Evolutionary conservation across 306 rosid species (phyloP).

Genomic region (Vigna hirtella): DNA sequence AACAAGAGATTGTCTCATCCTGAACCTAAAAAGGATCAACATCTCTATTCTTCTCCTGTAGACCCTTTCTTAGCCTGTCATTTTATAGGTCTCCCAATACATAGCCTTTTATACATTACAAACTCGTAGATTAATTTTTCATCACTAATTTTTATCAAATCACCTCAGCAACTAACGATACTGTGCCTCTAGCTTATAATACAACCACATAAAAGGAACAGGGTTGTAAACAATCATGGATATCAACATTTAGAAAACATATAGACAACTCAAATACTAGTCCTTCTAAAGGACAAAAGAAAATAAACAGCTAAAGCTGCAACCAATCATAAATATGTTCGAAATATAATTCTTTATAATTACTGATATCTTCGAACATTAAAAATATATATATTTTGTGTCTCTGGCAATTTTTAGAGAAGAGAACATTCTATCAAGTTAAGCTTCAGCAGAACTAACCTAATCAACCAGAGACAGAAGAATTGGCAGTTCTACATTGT

Average conservation of each 20-base stretch:
- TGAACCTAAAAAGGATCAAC: background rate
- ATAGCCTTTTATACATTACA: background rate
- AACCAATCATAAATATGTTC: background rate
- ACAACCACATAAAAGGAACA: background rate
- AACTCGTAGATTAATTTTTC: background rate
- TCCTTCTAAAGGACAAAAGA: background rate
- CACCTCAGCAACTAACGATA: background rate
- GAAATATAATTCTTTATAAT: background rate
- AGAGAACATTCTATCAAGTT: conserved; percentile 78
- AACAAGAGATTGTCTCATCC: background rate
- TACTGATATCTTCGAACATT: background rate
- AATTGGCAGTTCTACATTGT: conserved; percentile 77
- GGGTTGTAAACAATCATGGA: background rate
- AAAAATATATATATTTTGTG: background rate
- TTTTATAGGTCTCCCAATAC: background rate
- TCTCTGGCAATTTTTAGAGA: conserved; percentile 34
- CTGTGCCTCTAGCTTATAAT: background rate
- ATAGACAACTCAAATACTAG: background rate
- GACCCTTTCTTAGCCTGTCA: background rate
- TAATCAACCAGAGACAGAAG: conserved; percentile 66
- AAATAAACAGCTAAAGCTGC: background rate
- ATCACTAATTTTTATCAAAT: background rate
- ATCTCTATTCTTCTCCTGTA: background rate
- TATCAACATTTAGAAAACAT: background rate
- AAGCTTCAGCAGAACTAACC: conserved; percentile 76